Evolutionary conservation across 495 filamentous ascomycete genomes (phyloP).

Genomic region (Lasiosphaeria ovina): DNA sequence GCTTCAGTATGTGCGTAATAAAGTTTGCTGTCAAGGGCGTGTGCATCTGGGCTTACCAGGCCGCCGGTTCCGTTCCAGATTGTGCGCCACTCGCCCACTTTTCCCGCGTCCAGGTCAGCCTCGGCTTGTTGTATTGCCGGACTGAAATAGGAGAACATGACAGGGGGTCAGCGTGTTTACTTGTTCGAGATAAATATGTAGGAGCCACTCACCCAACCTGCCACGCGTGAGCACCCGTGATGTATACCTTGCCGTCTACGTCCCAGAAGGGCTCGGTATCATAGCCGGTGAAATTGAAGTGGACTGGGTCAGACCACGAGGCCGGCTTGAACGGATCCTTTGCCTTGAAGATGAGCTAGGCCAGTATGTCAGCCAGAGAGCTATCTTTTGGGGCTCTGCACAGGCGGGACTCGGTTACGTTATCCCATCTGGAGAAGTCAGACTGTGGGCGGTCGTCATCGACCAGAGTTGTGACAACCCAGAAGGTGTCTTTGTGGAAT

Average conservation of each 20-base stretch:
- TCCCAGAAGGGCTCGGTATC: conserved; percentile 51
- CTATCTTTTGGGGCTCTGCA: neutral
- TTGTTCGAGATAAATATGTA: neutral
- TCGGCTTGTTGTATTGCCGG: conserved; percentile 40
- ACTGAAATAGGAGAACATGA: conserved; percentile 17
- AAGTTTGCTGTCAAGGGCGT: neutral
- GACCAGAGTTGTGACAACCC: conserved; percentile 43
- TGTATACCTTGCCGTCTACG: conserved; percentile 48
- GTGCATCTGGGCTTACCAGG: conserved; percentile 24
- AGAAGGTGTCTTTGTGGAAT: conserved; percentile 39
- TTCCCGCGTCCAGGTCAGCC: conserved; percentile 37
- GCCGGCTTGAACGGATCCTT: conserved; percentile 33
- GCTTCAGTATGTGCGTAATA: neutral
- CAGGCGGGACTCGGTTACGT: conserved; percentile 20
- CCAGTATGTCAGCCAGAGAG: neutral
- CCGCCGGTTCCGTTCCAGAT: conserved; percentile 48
- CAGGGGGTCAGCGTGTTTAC: neutral
- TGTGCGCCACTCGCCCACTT: conserved; percentile 34
- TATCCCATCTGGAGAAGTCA: conserved; percentile 42
- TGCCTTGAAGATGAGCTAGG: conserved; percentile 40
- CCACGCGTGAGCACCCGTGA: conserved; percentile 44
- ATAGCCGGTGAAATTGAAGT: conserved; percentile 44
- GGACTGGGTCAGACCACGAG: conserved; percentile 38
- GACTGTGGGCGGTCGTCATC: conserved; percentile 36
- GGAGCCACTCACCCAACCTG: conserved; percentile 33